These are phyloP conservation scores for Starmerella roubikii DNA, from an alignment of 805 yeast genomes.

Conservation along the genomic window DNA sequence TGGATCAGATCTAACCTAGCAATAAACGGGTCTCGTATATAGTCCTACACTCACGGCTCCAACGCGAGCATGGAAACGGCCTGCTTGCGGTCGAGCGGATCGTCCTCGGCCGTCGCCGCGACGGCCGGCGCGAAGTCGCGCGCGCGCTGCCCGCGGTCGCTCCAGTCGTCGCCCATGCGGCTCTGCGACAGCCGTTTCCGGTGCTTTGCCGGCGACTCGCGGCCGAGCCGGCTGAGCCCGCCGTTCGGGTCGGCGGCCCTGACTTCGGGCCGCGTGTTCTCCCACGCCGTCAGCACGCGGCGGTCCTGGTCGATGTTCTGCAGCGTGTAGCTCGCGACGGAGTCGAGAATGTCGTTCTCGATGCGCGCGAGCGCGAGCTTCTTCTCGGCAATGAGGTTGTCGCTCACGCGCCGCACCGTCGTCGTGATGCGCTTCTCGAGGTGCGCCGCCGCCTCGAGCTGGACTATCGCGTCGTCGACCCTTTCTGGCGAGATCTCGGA, in stretches of 20 bases:
- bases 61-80: constrained; percentile 69
- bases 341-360: constrained; percentile 40
- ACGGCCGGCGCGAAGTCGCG: constrained; percentile 17
- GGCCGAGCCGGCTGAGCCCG: constrained; percentile 69
- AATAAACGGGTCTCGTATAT: too few relatives aligned
- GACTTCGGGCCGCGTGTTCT: constrained; percentile 48
- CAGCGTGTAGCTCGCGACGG: constrained; percentile 47
- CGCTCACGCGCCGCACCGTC: constrained; percentile 70
- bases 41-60: too few relatives aligned
- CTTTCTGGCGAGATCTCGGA: constrained; percentile 71
- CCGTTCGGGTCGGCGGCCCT: constrained; percentile 64
- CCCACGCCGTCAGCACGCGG: constrained; percentile 60
- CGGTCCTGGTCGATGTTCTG: constrained; percentile 78
- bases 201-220: constrained; percentile 35
- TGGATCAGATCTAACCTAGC: too few relatives aligned
- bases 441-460: constrained; percentile 64
- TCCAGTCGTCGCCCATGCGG: constrained; percentile 43
- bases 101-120: constrained; percentile 17
- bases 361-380: constrained; percentile 44
- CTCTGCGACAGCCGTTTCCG: constrained; percentile 34
- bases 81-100: constrained; percentile 57
- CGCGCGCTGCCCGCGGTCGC: constrained; percentile 36
- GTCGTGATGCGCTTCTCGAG: constrained; percentile 62
- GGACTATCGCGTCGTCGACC: constrained; percentile 77
- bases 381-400: constrained; percentile 69